phyloP scores from a whole-genome alignment of 805 yeast genomes.

The Schwanniomyces occidentalis region DNA sequence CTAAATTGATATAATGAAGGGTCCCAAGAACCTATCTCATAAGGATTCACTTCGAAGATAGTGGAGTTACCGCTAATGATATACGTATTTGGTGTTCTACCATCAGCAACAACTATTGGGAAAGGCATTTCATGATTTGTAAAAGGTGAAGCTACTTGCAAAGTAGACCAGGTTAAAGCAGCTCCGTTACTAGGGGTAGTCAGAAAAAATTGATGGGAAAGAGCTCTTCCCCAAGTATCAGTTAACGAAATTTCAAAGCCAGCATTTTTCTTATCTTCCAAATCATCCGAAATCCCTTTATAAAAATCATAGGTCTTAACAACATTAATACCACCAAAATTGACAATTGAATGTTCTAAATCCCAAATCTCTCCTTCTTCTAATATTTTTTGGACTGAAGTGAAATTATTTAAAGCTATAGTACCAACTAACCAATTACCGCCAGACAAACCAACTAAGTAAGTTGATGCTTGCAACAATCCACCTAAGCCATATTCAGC shows the following conservation, averaged over 20 bases:
- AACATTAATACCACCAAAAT: slow-evolving; percentile 60
- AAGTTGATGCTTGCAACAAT: slow-evolving; percentile 67
- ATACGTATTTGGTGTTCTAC: slow-evolving; percentile 34
- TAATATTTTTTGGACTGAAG: slow-evolving; percentile 44
- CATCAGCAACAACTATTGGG: slow-evolving; percentile 40
- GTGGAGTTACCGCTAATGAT: slow-evolving; percentile 37
- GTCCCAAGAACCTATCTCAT: slow-evolving; percentile 82
- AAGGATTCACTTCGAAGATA: slow-evolving; percentile 39
- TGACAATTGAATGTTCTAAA: slow-evolving; percentile 65
- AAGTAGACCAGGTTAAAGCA: slow-evolving; percentile 30
- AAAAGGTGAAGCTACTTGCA: slow-evolving; percentile 26
- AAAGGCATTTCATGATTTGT: slow-evolving; percentile 36
- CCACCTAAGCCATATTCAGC: slow-evolving; percentile 70
- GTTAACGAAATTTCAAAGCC: slow-evolving; percentile 40
- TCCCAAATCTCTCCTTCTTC: slow-evolving; percentile 35
- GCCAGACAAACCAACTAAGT: slow-evolving; percentile 72
- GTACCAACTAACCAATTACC: slow-evolving; percentile 67
- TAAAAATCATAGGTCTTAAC: slow-evolving; percentile 61
- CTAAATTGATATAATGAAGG: slow-evolving; percentile 66
- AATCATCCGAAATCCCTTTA: slow-evolving; percentile 26
- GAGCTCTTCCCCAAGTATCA: slow-evolving; percentile 46
- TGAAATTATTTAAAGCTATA: slow-evolving; percentile 60
- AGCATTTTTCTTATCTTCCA: slow-evolving; percentile 34
- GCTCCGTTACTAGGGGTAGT: slow-evolving; percentile 27
- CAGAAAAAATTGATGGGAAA: slow-evolving; percentile 39